These are phyloP conservation scores for Gyromitra esculenta DNA, from an alignment of 2,329 filamentous ascomycete genomes.

Conservation along the genomic window DNA sequence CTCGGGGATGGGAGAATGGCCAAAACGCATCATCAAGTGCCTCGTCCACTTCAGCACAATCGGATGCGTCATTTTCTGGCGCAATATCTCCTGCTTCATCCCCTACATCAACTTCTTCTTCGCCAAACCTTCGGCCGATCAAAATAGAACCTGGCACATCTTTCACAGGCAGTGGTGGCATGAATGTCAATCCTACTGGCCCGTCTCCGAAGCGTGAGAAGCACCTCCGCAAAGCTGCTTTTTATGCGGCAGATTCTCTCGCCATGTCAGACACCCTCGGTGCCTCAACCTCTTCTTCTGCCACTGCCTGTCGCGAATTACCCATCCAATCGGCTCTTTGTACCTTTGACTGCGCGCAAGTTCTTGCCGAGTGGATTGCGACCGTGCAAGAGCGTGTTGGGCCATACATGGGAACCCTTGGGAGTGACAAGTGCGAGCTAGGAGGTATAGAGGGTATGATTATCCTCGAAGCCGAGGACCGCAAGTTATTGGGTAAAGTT, in stretches of 20 bases:
- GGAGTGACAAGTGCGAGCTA: constrained; percentile 81
- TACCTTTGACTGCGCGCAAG: constrained; percentile 91
- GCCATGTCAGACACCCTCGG: constrained; percentile 87
- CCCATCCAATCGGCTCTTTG: constrained; percentile 92
- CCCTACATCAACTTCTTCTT: constrained; percentile 56
- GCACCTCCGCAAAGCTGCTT: constrained; percentile 91
- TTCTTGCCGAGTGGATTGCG: constrained; percentile 92
- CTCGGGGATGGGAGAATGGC: constrained; percentile 77
- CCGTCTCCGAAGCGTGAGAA: constrained; percentile 79
- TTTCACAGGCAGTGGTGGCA: constrained; percentile 52
- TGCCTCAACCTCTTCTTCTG: constrained; percentile 79
- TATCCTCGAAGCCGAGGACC: constrained; percentile 90
- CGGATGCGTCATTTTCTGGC: constrained; percentile 58
- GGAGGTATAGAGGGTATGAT: constrained; percentile 84
- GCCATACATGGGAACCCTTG: constrained; percentile 84
- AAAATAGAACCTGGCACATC: constrained; percentile 55
- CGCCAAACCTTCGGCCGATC: constrained; percentile 56
- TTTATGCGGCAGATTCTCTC: constrained; percentile 91
- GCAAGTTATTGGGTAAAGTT: constrained; percentile 83
- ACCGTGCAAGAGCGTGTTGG: constrained; percentile 95
- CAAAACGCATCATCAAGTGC: constrained; percentile 68
- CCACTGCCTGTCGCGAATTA: constrained; percentile 78
- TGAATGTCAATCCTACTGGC: constrained; percentile 58
- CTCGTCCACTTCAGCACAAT: constrained; percentile 59
- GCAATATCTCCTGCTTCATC: constrained; percentile 57